Evolutionary conservation across 768 basidiomycete genomes (phyloP).

Genomic region (Hemileccinum impolitum): DNA sequence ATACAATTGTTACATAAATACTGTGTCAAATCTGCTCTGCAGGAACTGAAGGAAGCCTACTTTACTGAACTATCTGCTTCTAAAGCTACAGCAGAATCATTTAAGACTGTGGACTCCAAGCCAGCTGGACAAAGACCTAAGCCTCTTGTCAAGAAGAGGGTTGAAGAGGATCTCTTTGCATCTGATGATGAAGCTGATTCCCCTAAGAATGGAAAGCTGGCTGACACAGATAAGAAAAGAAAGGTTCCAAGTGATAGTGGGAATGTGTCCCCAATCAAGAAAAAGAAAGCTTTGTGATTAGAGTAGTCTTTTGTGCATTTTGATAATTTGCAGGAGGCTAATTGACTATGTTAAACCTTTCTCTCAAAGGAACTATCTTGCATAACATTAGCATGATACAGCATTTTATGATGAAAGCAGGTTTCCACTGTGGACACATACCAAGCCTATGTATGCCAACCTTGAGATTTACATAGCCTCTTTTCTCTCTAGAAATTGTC

Average conservation of each 20-base stretch:
- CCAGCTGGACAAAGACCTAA: conserved; percentile 34
- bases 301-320: background rate
- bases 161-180: conserved; percentile 47
- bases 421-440: background rate
- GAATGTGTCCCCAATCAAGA: conserved; percentile 35
- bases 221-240: conserved; percentile 5
- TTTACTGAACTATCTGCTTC: conserved; percentile 44
- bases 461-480: background rate
- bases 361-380: background rate
- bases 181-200: conserved; percentile 41
- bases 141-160: conserved; percentile 46
- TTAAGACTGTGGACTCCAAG: conserved; percentile 20
- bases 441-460: background rate
- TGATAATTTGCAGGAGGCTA: too few species aligned
- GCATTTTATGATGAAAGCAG: background rate
- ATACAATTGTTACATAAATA: background rate
- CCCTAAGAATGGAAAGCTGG: conserved; percentile 16
- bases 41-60: conserved; percentile 65
- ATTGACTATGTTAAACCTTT: too few species aligned
- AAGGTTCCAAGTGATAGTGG: conserved; percentile 27
- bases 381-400: background rate
- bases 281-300: conserved; percentile 26
- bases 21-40: background rate
- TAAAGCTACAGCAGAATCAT: conserved; percentile 26
- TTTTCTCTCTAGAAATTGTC: conserved; percentile 8